These are phyloP conservation scores for Claviceps purpurea DNA, from an alignment of 2,329 filamentous ascomycete genomes.

Conservation along the genomic window DNA sequence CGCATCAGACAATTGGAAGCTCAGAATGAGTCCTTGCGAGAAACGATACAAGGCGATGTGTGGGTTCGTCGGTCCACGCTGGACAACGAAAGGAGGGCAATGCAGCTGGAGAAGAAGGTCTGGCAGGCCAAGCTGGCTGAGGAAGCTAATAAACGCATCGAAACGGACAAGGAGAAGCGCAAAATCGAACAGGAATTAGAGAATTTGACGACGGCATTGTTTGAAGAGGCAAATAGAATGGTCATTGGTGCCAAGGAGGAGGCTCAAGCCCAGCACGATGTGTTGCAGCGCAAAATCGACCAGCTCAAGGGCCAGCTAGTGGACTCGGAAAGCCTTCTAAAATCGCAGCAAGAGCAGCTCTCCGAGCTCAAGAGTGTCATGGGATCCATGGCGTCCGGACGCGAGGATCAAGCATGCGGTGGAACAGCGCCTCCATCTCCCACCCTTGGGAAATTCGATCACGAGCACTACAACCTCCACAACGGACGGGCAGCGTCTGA, in stretches of 20 bases:
- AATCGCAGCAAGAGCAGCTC: slow-evolving; percentile 86
- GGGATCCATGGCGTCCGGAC: slow-evolving; percentile 67
- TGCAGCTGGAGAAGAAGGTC: slow-evolving; percentile 46
- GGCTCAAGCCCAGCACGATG: slow-evolving; percentile 71
- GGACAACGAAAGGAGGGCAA: slow-evolving; percentile 55
- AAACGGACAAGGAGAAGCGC: slow-evolving; percentile 67
- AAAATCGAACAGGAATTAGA: slow-evolving; percentile 88
- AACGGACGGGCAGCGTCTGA: slow-evolving; percentile 21
- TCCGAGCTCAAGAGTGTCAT: slow-evolving; percentile 83
- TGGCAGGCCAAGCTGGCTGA: slow-evolving; percentile 46
- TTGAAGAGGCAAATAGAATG: slow-evolving; percentile 98
- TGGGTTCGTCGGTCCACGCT: slow-evolving; percentile 62
- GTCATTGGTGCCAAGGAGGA: slow-evolving; percentile 80
- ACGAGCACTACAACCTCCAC: slow-evolving; percentile 34
- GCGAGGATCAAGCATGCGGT: slow-evolving; percentile 56
- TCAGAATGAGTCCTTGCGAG: slow-evolving; percentile 52
- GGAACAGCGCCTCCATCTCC: slow-evolving; percentile 76
- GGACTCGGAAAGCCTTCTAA: slow-evolving; percentile 74
- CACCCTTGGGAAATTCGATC: slow-evolving; percentile 56
- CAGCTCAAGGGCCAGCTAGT: slow-evolving; percentile 73
- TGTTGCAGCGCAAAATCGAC: slow-evolving; percentile 71
- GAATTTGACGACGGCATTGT: slow-evolving; percentile 79
- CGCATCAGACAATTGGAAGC: slow-evolving; percentile 55
- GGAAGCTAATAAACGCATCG: slow-evolving; percentile 50
- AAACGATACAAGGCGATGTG: slow-evolving; percentile 59